A percentile compares a stretch with the other conserved stretches of the same genome.
These are phyloP conservation scores for Monosporozyma aquatica DNA, from an alignment of 805 yeast species.

Conservation along the genomic window DNA sequence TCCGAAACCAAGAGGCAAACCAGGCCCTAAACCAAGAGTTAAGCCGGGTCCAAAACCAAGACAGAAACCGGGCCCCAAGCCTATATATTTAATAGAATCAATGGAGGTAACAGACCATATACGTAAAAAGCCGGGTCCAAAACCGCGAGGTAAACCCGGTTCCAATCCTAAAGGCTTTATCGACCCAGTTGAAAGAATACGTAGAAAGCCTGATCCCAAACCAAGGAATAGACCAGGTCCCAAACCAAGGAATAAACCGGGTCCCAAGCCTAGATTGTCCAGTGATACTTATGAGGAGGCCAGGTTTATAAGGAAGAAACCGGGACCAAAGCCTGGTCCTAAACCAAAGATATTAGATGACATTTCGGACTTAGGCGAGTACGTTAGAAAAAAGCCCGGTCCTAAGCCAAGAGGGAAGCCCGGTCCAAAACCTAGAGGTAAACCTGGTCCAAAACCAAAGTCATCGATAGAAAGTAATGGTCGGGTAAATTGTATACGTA, in stretches of 20 bases:
- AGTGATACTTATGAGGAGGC: no score
- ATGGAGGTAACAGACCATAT: background rate
- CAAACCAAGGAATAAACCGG: background rate
- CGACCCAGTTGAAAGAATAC: no score
- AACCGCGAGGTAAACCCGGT: background rate
- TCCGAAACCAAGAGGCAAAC: background rate
- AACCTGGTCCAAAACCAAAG: constrained; percentile 1
- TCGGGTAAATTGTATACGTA: background rate
- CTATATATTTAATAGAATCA: no score
- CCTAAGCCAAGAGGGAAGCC: background rate
- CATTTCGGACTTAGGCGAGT: no score
- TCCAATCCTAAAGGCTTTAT: no score
- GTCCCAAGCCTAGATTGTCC: constrained; percentile 1
- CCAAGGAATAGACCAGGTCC: background rate
- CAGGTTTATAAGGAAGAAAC: no score
- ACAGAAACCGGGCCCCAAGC: background rate
- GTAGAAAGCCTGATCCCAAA: constrained; percentile 1
- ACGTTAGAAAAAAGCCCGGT: no score
- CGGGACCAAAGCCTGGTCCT: background rate
- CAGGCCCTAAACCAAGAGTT: background rate
- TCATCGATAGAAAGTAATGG: no score
- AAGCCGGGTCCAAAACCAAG: constrained; percentile 2
- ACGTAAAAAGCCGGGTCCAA: no score
- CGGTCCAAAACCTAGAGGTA: background rate
- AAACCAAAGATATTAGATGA: constrained; percentile 2